Conservation (phyloP, 106 monocot species). For the Acorus calamus region DNA sequence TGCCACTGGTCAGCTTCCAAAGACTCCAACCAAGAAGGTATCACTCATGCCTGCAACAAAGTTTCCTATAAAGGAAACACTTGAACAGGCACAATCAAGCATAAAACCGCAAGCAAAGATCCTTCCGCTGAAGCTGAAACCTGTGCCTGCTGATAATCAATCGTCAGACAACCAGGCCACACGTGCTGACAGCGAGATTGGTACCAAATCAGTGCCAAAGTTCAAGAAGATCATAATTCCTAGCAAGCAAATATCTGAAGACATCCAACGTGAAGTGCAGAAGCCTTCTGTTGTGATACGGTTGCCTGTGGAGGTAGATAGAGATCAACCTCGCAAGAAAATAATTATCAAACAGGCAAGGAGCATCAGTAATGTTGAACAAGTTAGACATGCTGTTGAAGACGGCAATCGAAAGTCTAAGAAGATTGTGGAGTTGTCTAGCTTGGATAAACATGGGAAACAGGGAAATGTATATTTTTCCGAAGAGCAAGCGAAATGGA, state of each 20-base stretch:
- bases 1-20: conserved; percentile 26
- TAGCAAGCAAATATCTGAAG: conserved; percentile 43
- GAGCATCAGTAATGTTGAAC: conserved; percentile 14
- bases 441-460: conserved; percentile 22
- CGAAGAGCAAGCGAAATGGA: conserved; percentile 21
- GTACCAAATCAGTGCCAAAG: conserved; percentile 38
- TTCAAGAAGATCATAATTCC: conserved; percentile 65
- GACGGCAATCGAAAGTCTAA: conserved; percentile 52
- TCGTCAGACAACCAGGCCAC: conserved; percentile 24
- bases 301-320: conserved; percentile 45
- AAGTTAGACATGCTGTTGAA: conserved; percentile 11
- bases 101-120: conserved; percentile 28
- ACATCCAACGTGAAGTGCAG: conserved; percentile 35
- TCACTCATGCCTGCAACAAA: conserved; percentile 19
- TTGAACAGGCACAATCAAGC: conserved; percentile 22
- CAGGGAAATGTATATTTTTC: conserved; percentile 21
- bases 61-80: conserved; percentile 14
- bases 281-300: conserved; percentile 64
- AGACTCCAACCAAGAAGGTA: conserved; percentile 54
- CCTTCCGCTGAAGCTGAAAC: conserved; percentile 73
- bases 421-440: conserved; percentile 69
- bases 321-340: conserved; percentile 64
- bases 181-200: conserved; percentile 14
- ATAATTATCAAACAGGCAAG: conserved; percentile 81
- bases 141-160: conserved; percentile 41